Conservation (phyloP, 345 rosid genomes). For the Jatropha curcas region DNA sequence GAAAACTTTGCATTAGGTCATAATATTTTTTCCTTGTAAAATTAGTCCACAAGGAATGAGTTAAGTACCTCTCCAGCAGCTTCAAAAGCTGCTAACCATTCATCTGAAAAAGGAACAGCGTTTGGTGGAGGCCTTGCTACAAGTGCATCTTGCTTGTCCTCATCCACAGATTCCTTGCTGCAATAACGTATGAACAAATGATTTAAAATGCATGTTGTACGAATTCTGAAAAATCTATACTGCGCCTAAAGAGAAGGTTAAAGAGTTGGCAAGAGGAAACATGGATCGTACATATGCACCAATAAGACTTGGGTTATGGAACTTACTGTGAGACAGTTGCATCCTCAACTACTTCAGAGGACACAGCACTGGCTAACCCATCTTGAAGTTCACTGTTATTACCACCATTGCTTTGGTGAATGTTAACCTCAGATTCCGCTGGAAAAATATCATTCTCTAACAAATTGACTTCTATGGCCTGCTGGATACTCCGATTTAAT, state of each 20-base stretch:
- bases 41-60: background rate
- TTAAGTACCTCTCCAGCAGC: slow-evolving; percentile 90
- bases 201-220: background rate
- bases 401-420: slow-evolving; percentile 19
- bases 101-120: slow-evolving; percentile 87
- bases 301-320: slow-evolving; percentile 19
- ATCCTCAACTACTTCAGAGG: slow-evolving; percentile 34
- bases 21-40: background rate
- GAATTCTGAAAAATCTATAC: background rate
- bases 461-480: slow-evolving; percentile 24
- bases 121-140: slow-evolving; percentile 53
- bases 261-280: slow-evolving; percentile 2
- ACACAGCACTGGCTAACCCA: slow-evolving; percentile 17
- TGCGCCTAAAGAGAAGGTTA: background rate
- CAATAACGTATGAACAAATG: slow-evolving; percentile 8
- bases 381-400: slow-evolving; percentile 17
- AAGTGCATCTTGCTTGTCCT: slow-evolving; percentile 43
- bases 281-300: slow-evolving; percentile 11
- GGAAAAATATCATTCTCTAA: slow-evolving; percentile 22
- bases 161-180: slow-evolving; percentile 43
- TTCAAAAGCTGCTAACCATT: slow-evolving; percentile 91
- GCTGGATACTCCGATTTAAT: slow-evolving; percentile 24
- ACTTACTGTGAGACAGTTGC: slow-evolving; percentile 41
- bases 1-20: slow-evolving; percentile 17
- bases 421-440: slow-evolving; percentile 31